phyloP scores from a whole-genome alignment of 805 yeast species.

The Wickerhamomyces mucosus region DNA sequence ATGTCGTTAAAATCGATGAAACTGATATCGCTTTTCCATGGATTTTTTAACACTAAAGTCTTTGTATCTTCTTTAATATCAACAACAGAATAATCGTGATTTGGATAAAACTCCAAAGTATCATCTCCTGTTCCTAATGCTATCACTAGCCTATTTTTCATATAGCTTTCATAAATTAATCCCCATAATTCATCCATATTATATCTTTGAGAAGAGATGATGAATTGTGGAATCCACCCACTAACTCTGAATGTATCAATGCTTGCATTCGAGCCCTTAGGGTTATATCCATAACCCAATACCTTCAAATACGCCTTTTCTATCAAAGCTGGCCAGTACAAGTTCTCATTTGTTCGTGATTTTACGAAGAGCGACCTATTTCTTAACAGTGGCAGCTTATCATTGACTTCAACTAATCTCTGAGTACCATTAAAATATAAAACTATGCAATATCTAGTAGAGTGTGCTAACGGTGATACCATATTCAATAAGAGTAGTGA shows the following conservation, averaged over 20 bases:
- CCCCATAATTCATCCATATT: conserved; percentile 26
- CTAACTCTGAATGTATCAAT: conserved; percentile 54
- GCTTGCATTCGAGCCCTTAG: conserved; percentile 69
- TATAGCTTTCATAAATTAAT: conserved; percentile 22
- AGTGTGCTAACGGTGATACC: conserved; percentile 10
- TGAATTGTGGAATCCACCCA: conserved; percentile 68
- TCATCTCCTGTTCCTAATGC: conserved; percentile 62
- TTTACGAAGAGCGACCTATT: conserved; percentile 10
- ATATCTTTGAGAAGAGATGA: conserved; percentile 24
- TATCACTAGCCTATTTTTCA: conserved; percentile 31
- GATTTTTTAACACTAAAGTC: conserved; percentile 32
- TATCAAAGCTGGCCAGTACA: conserved; percentile 58
- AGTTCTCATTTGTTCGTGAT: conserved; percentile 8
- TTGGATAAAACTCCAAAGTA: conserved; percentile 31
- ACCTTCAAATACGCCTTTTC: conserved; percentile 70
- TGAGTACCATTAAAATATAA: conserved; percentile 44
- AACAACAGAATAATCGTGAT: conserved; percentile 64
- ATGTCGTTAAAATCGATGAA: conserved; percentile 21
- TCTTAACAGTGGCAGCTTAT: conserved; percentile 30
- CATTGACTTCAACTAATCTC: conserved; percentile 39
- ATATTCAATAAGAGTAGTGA: conserved; percentile 1
- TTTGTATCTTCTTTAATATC: conserved; percentile 22
- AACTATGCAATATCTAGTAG: conserved; percentile 28
- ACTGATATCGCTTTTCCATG: conserved; percentile 25
- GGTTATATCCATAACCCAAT: conserved; percentile 42